These are phyloP conservation scores for Colletotrichum brevisporum DNA, from an alignment of 2,329 filamentous ascomycete genomes.

Conservation along the genomic window DNA sequence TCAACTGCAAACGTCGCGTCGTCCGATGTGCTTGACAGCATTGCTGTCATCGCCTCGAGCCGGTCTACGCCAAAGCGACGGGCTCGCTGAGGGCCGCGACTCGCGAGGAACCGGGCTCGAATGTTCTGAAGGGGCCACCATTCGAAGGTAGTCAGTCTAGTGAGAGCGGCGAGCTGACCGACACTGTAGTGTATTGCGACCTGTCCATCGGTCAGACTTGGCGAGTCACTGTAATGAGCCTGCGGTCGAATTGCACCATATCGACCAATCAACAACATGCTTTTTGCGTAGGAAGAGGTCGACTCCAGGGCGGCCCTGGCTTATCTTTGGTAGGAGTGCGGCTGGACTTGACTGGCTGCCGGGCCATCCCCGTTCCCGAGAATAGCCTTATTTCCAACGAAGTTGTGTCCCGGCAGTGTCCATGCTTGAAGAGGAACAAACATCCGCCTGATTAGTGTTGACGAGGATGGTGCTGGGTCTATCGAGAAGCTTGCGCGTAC, in stretches of 20 bases:
- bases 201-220: constrained; percentile 33
- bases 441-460: background rate
- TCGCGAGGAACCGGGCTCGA: constrained; percentile 9
- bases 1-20: constrained; percentile 18
- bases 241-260: constrained; percentile 3
- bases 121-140: background rate
- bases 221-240: constrained; percentile 27
- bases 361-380: constrained; percentile 9
- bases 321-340: constrained; percentile 17
- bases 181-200: constrained; percentile 9
- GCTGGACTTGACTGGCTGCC: constrained; percentile 17
- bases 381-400: constrained; percentile 26
- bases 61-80: constrained; percentile 5
- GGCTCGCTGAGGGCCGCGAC: background rate
- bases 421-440: too few relatives aligned
- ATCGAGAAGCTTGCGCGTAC: too few relatives aligned
- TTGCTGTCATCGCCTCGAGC: constrained; percentile 13
- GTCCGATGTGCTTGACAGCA: constrained; percentile 15
- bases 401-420: constrained; percentile 9
- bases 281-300: background rate
- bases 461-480: too few relatives aligned
- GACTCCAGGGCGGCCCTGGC: constrained; percentile 13
- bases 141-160: too few relatives aligned
- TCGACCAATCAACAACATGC: constrained; percentile 20
- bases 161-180: too few relatives aligned